Conservation (phyloP, 345 rosid species). For the Hypericum androsaemum region DNA sequence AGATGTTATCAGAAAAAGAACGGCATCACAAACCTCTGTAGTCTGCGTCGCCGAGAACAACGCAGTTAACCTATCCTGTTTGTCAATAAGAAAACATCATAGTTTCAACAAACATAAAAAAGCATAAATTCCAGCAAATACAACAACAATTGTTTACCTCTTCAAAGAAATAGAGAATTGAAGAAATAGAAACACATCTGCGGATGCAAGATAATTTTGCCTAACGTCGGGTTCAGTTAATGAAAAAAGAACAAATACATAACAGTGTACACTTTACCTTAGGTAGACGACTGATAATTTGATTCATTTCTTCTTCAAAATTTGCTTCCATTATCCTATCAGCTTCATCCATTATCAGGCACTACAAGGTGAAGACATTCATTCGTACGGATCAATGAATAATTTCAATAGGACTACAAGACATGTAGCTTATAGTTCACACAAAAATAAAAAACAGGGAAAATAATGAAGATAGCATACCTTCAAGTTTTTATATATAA, state of each 20-base stretch:
- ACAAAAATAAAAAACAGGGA: not conserved
- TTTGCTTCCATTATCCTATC: constrained; percentile 95
- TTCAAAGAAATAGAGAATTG: too few species aligned
- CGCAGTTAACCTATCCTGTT: constrained; percentile 92
- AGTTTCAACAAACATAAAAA: constrained; percentile 13
- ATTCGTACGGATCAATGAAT: not conserved
- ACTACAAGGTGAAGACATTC: constrained; percentile 32
- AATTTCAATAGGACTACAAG: not conserved
- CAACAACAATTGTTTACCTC: too few species aligned
- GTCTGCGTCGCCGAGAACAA: constrained; percentile 97
- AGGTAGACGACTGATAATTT: constrained; percentile 74
- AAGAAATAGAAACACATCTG: too few species aligned
- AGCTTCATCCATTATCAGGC: constrained; percentile 92
- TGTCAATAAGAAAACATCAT: constrained; percentile 14
- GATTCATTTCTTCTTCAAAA: constrained; percentile 98
- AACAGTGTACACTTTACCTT: constrained; percentile 37
- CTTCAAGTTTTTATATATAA: constrained; percentile 57
- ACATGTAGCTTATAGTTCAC: not conserved
- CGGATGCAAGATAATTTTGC: too few species aligned
- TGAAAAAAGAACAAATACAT: too few species aligned
- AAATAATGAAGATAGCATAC: not conserved
- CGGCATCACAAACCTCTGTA: constrained; percentile 46
- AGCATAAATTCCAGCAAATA: not conserved
- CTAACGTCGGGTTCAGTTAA: too few species aligned
- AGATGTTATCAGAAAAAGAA: not conserved